Percentiles rank a stretch among this genome's conserved stretches.
These are phyloP conservation scores for Moniliophthora roreri DNA, from an alignment of 1,284 basidiomycete species.

Conservation along the genomic window DNA sequence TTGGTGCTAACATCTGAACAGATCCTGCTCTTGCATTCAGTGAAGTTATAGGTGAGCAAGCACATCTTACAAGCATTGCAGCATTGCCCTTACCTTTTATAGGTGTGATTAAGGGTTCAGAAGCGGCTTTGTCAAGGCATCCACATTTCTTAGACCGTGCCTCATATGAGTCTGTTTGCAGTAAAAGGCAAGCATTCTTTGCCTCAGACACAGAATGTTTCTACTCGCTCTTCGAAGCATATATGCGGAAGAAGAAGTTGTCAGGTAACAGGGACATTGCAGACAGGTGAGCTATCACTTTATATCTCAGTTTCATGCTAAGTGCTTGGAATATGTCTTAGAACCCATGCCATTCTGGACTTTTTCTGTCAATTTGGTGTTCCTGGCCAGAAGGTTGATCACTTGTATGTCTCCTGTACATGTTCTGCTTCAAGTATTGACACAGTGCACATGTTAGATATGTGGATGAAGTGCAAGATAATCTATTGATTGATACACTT, in stretches of 20 bases:
- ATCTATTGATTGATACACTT: conserved; percentile 63
- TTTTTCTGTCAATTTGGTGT: conserved; percentile 33
- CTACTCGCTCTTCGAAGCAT: conserved; percentile 57
- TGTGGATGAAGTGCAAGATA: conserved; percentile 75
- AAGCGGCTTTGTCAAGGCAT: conserved; percentile 37
- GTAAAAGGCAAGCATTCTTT: conserved; percentile 55
- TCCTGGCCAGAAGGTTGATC: conserved; percentile 49
- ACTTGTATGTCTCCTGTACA: conserved; percentile 44
- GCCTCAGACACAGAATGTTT: conserved; percentile 45
- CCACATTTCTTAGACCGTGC: conserved; percentile 41
- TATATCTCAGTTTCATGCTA: background rate
- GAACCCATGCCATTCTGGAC: conserved; percentile 54
- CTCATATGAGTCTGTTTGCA: conserved; percentile 47
- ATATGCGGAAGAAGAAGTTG: conserved; percentile 46
- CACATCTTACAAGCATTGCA: conserved; percentile 1
- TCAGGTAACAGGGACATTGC: conserved; percentile 57
- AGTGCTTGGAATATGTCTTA: conserved; percentile 19
- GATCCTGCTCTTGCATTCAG: conserved; percentile 65
- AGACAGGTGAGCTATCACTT: conserved; percentile 46
- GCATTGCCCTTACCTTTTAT: background rate
- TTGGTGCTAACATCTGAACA: conserved; percentile 23
- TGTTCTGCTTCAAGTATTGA: background rate
- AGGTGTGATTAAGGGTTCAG: conserved; percentile 73
- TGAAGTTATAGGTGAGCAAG: conserved; percentile 58
- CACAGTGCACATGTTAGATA: no score